A percentile compares a stretch with the other conserved stretches of the same genome.
These are phyloP conservation scores for Claviceps sp. DNA, from an alignment of 2,329 filamentous ascomycete species.

Conservation along the genomic window DNA sequence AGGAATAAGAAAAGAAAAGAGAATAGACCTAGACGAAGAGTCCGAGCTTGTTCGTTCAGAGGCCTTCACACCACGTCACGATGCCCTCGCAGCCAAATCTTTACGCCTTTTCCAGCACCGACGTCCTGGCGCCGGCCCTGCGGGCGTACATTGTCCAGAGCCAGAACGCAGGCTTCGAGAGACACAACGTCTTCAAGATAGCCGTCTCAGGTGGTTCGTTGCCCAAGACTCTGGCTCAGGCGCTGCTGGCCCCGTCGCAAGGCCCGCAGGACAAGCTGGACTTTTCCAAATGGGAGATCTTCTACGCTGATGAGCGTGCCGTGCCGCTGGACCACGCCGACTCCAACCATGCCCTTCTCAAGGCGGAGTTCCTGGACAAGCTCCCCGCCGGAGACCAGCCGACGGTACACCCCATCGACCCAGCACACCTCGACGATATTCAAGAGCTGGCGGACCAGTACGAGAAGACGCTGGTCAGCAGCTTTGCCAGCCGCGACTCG, in stretches of 20 bases:
- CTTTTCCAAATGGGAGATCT: conserved; percentile 90
- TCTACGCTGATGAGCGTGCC: conserved; percentile 94
- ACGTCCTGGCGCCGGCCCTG: conserved; percentile 61
- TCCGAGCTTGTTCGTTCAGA: background rate
- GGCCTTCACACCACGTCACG: background rate
- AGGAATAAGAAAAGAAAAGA: background rate
- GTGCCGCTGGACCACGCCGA: conserved; percentile 85
- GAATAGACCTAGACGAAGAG: background rate
- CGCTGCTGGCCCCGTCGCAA: conserved; percentile 49
- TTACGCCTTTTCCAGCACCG: conserved; percentile 62
- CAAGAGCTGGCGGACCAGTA: conserved; percentile 92
- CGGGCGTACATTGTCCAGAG: conserved; percentile 70
- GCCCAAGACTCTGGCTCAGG: conserved; percentile 74
- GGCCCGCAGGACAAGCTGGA: conserved; percentile 49
- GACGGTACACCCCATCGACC: conserved; percentile 67
- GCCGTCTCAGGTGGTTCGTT: conserved; percentile 90
- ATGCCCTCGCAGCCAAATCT: conserved; percentile 53
- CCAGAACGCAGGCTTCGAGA: conserved; percentile 66
- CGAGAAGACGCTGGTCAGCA: conserved; percentile 71
- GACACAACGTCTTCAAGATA: conserved; percentile 79
- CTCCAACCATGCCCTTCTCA: conserved; percentile 85
- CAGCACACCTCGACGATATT: conserved; percentile 51
- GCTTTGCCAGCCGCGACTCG: conserved; percentile 84
- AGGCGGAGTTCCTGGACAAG: conserved; percentile 78
- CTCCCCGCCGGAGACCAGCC: conserved; percentile 58